These are phyloP conservation scores for Leccinum ochraceum DNA, from an alignment of 768 basidiomycete species.

Conservation along the genomic window DNA sequence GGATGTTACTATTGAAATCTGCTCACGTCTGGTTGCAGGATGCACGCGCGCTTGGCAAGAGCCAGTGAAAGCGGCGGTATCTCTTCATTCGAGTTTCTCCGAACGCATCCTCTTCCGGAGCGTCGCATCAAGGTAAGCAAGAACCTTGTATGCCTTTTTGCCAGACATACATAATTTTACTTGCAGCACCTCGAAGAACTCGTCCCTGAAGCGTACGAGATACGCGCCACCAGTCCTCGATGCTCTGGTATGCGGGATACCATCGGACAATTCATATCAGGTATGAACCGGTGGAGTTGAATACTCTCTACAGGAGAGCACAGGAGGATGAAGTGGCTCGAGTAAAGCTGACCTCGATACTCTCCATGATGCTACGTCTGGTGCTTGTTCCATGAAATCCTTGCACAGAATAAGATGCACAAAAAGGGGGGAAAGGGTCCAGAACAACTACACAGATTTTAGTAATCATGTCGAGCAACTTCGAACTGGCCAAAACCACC, in stretches of 20 bases:
- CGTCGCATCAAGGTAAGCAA: constrained; percentile 67
- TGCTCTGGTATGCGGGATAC: constrained; percentile 46
- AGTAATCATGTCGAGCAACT: not conserved
- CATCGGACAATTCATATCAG: constrained; percentile 25
- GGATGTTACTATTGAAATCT: not conserved
- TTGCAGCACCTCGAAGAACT: constrained; percentile 51
- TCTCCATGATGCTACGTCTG: not conserved
- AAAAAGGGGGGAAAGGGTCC: not conserved
- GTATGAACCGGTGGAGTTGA: constrained; percentile 18
- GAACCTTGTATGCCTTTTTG: not conserved
- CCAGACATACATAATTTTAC: not conserved
- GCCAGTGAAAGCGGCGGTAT: constrained; percentile 46
- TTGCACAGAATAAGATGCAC: not conserved
- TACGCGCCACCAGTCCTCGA: constrained; percentile 55
- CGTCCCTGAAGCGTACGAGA: constrained; percentile 57
- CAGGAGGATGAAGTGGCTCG: not conserved
- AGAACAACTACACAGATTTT: not conserved
- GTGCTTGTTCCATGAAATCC: not conserved
- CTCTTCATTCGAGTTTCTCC: constrained; percentile 57
- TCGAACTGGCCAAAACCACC: constrained; percentile 11
- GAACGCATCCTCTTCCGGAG: constrained; percentile 78
- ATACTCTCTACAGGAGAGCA: not conserved
- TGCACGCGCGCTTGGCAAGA: constrained; percentile 68
- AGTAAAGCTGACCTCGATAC: not conserved
- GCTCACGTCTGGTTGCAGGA: constrained; percentile 39